Base-by-base conservation (phyloP, 345 rosid genomes). In the Eucalyptus pauciflora region DNA sequence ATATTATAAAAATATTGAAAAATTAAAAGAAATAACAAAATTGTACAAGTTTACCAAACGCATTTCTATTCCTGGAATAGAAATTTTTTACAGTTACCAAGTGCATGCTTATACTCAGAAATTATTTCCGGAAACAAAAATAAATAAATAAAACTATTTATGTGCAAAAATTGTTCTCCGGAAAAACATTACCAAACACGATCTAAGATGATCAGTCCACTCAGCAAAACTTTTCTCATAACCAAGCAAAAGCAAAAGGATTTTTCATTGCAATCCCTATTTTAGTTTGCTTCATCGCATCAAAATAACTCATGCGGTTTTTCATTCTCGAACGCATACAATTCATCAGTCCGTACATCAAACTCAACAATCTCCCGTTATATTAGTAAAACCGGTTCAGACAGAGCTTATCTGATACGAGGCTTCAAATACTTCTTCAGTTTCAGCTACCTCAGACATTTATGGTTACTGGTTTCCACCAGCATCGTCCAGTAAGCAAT, bases 101-200 rank as follows among this genome's bases (percentile, higher is more conserved):
- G 1, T 5, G 41, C 5, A 1, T 46, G 1, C 48, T 46, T 46
- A 46, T 46, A 46, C 48, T 46, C 11, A 0, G 2, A 46, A 46
- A 46, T 46, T 9, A 4, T 46, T 46, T 8, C 10, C 8, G 1
- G 4, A 1, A 46, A 46, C 0, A 10, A 8, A 46, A 37, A 37
- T 1, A 37, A 8, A n/a, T n/a, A 8, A 46, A 46, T 8, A 46
- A 46, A 46, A 46, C 1, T 46, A 46, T 10, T 10, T 46, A 0
- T 10, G 12, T 46, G 3, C 4, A 46, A 46, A 46, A 41, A 41
- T 41, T 41, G 1, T 41, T 41, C 5, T 1, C 41, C 41, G 41
- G 4, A 41, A 4, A 41, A 41, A 41, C 41, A 1, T 41, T 46
- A 10, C 4, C 49, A 46, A 3, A 46, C 4, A 1, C 50, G 5